Base-by-base conservation (phyloP, 2,329 filamentous ascomycete species). In the Cytospora chrysosperma region DNA sequence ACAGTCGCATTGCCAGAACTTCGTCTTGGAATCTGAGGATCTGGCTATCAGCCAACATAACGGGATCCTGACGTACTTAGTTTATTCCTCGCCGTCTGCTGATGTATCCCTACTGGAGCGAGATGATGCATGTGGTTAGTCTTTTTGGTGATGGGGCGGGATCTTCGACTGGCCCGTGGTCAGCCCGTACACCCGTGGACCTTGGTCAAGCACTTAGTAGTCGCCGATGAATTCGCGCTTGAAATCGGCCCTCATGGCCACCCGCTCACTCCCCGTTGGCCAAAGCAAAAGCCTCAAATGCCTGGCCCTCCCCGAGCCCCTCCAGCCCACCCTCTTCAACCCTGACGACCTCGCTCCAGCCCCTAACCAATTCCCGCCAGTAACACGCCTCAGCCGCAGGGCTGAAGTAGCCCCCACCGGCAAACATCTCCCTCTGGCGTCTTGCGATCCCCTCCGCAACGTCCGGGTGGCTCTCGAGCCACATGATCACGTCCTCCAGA, bases 341-440 rank as follows among this genome's bases (percentile, higher is more conserved):
- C 49, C 71, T 70, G 32, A 73, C 81, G 13, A 82, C 76, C 43
- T 72, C 66, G 60, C 72, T 75, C 82, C 82, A 85, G 0, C 79
- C 80, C 61, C 75, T 74, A 26, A 85, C 70, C 65, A 82, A 61
- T 0, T 76, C 78, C 49, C 82, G 75, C 82, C 82, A 85, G 72
- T 84, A 85, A 67, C 82, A 85, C 63, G 70, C 73, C 70, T 84
- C 82, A 0, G 81, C 80, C n/a, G 81, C 81, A 17, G 77, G 76
- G 63, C 78, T 80, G 53, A 82, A 72, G 68, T 82, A 81, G 0
- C 81, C 81, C 0, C 72, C 75, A 15, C 72, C 76, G 1, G 75
- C 73, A 68, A 80, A 81, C 56, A 77, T 59, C 17, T 73, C 75
- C 58, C 81, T 75, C 73, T 84, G 82, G 37, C 80, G 72, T 53